phyloP scores from a whole-genome alignment of 1,139 yeast genomes.

The Candida anutae region DNA sequence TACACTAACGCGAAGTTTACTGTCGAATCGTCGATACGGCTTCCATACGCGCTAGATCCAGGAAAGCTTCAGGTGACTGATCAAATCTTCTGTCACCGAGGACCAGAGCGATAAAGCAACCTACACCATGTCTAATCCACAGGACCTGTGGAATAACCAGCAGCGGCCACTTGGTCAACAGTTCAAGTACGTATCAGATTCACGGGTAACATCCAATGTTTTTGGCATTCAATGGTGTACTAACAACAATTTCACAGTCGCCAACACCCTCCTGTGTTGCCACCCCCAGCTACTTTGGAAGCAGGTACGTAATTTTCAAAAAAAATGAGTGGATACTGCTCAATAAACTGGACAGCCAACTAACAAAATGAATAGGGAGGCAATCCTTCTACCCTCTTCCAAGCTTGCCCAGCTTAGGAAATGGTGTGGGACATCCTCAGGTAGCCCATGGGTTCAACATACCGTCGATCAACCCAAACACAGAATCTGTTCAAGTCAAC shows the following conservation, averaged over 20 bases:
- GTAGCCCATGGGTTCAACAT: constrained; percentile 38
- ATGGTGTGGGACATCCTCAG: constrained; percentile 28
- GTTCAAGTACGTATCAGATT: constrained; percentile 39
- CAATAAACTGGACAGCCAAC: too few species aligned
- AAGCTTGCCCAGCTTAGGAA: constrained; percentile 44
- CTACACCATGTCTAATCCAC: constrained; percentile 35
- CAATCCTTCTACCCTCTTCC: constrained; percentile 47
- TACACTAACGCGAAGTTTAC: too few species aligned
- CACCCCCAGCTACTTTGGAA: constrained; percentile 49
- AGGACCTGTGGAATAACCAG: constrained; percentile 39
- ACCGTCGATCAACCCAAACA: constrained; percentile 35
- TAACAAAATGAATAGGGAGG: constrained; percentile 33
- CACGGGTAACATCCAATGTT: too few species aligned
- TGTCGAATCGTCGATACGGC: too few species aligned
- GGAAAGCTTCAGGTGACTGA: too few species aligned
- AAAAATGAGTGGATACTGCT: too few species aligned
- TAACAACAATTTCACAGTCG: too few species aligned
- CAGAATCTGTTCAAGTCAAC: constrained; percentile 16
- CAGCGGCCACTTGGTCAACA: constrained; percentile 40
- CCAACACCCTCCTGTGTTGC: constrained; percentile 47
- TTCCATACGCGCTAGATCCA: too few species aligned
- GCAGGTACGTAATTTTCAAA: constrained; percentile 40
- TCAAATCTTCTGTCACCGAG: too few species aligned
- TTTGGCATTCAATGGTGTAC: too few species aligned
- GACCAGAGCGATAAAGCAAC: too few species aligned